A percentile compares a stretch with the other conserved stretches of the same genome.
These are phyloP conservation scores for Lasiodiplodia theobromae DNA, from an alignment of 2,329 filamentous ascomycete genomes.

Conservation along the genomic window DNA sequence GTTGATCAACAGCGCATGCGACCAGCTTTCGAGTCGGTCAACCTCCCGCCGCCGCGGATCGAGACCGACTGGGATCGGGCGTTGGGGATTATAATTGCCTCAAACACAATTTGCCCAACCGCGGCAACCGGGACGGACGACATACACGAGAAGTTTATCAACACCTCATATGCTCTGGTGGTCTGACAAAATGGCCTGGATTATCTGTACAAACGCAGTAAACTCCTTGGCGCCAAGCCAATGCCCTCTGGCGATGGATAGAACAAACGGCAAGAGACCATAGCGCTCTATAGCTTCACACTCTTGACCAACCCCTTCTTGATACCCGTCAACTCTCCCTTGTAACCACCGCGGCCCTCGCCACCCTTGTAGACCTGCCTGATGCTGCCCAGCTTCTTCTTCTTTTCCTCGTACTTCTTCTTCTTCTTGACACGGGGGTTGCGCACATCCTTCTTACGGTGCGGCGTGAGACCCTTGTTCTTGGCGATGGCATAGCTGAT, in stretches of 20 bases:
- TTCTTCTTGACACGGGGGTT: constrained; percentile 99
- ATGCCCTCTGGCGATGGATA: not conserved
- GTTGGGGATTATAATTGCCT: not conserved
- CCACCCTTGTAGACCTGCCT: constrained; percentile 86
- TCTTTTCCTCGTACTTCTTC: constrained; percentile 93
- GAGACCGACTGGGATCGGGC: not conserved
- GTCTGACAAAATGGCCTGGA: constrained; percentile 6
- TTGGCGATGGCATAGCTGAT: constrained; percentile 95
- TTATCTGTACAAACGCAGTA: constrained; percentile 12
- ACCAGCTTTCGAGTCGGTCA: constrained; percentile 23
- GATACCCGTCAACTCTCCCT: constrained; percentile 92
- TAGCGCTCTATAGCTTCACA: constrained; percentile 77
- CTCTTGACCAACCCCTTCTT: constrained; percentile 93
- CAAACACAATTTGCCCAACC: not conserved
- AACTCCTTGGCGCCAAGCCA: constrained; percentile 19
- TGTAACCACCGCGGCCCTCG: constrained; percentile 83
- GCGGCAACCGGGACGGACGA: not conserved
- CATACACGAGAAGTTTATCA: not conserved
- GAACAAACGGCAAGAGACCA: not conserved
- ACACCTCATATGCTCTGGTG: not conserved
- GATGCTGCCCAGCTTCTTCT: constrained; percentile 93
- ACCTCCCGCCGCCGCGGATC: constrained; percentile 16
- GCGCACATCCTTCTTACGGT: constrained; percentile 89
- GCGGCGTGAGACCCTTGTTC: constrained; percentile 93
- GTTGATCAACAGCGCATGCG: constrained; percentile 26